Evolutionary conservation across 805 yeast genomes (phyloP).

Genomic region (Debaryomyces hansenii): DNA sequence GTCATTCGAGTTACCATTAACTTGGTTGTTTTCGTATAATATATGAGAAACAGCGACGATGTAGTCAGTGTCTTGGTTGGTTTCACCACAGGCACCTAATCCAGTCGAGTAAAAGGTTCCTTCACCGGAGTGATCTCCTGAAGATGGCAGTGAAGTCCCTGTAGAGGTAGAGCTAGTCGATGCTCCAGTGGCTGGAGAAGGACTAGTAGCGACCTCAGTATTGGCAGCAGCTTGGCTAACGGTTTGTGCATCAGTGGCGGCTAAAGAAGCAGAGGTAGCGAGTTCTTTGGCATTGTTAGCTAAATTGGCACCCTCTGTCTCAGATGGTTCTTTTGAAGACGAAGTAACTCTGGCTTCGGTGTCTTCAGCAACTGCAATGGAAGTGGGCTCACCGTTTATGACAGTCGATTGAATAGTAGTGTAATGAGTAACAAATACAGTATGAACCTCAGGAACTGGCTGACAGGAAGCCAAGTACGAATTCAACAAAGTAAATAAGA

Average conservation of each 20-base stretch:
- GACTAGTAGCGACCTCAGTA: conserved; percentile 7
- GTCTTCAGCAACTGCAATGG: conserved; percentile 1
- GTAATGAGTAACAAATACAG: conserved; percentile 22
- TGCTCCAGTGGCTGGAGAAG: conserved; percentile 11
- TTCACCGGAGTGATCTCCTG: conserved; percentile 33
- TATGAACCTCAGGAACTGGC: conserved; percentile 28
- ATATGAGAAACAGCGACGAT: conserved; percentile 53
- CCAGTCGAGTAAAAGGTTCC: conserved; percentile 52
- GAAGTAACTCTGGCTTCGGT: conserved; percentile 12
- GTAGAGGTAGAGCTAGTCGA: conserved; percentile 9
- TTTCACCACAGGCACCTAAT: conserved; percentile 56
- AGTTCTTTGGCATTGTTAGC: conserved; percentile 6
- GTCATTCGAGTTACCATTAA: conserved; percentile 39
- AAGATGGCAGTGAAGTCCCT: conserved; percentile 15
- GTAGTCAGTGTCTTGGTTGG: conserved; percentile 45
- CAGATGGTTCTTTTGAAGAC: conserved; percentile 4
- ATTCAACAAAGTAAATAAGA: conserved; percentile 15
- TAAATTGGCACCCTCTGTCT: neutral
- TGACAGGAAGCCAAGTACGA: conserved; percentile 15
- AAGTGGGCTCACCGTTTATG: conserved; percentile 3
- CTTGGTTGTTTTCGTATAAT: conserved; percentile 35
- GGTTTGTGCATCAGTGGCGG: conserved; percentile 7
- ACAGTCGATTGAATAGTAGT: conserved; percentile 15
- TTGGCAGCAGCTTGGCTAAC: conserved; percentile 1
- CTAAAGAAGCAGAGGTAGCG: conserved; percentile 9